phyloP scores from a whole-genome alignment of 2,329 filamentous ascomycete genomes.

The Zymoseptoria ardabiliae region DNA sequence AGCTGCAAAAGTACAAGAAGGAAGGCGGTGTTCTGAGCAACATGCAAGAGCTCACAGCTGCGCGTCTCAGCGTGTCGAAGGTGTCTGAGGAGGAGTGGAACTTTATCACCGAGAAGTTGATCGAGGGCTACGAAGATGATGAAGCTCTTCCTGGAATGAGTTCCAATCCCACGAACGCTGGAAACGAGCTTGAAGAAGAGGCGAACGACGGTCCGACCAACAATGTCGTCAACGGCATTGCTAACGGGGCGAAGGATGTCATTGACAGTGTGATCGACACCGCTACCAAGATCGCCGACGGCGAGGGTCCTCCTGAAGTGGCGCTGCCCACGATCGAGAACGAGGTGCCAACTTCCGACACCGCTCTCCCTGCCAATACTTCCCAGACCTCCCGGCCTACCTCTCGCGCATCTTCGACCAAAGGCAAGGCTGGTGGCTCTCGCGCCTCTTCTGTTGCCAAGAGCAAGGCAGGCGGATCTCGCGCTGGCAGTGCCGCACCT shows the following conservation, averaged over 20 bases:
- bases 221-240: background rate
- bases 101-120: constrained; percentile 44
- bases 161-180: background rate
- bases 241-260: constrained; percentile 2
- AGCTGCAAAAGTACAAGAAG: constrained; percentile 55
- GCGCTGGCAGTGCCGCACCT: constrained; percentile 5
- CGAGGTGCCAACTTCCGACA: constrained; percentile 10
- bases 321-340: constrained; percentile 4
- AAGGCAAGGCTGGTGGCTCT: constrained; percentile 1
- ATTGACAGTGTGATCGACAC: constrained; percentile 23
- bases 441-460: constrained; percentile 4
- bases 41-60: constrained; percentile 78
- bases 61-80: constrained; percentile 71
- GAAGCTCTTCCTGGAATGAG: constrained; percentile 3
- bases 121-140: constrained; percentile 21
- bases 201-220: background rate
- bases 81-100: constrained; percentile 60
- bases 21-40: constrained; percentile 44
- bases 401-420: constrained; percentile 4
- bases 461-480: constrained; percentile 3
- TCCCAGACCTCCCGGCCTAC: constrained; percentile 11
- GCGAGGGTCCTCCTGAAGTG: constrained; percentile 3
- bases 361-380: constrained; percentile 6
- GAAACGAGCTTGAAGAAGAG: background rate
- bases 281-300: constrained; percentile 30